phyloP scores from a whole-genome alignment of 2,329 filamentous ascomycete genomes.

The Dendrostoma leiphaemia region DNA sequence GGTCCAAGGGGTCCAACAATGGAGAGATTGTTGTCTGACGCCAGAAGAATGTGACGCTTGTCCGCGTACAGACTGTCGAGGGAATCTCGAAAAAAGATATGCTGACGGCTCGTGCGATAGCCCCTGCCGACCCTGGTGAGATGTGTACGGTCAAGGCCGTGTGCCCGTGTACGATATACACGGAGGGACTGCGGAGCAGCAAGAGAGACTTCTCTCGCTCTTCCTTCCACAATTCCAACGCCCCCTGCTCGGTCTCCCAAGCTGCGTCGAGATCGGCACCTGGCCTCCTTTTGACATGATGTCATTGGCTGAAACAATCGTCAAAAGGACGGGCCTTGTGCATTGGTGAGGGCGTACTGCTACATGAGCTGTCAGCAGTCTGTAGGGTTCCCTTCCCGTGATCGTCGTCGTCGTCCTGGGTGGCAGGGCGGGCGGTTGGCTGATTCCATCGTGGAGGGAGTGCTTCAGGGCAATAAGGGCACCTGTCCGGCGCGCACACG shows the following conservation, averaged over 20 bases:
- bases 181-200: neutral
- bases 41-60: neutral
- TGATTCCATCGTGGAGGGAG: no score
- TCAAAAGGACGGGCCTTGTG: slow-evolving; percentile 3
- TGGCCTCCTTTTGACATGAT: slow-evolving; percentile 21
- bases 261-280: slow-evolving; percentile 19
- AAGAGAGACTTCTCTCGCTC: no score
- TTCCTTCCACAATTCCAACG: neutral
- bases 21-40: slow-evolving; percentile 2
- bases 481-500: no score
- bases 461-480: no score
- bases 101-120: no score
- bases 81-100: no score
- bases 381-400: neutral
- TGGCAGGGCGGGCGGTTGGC: neutral
- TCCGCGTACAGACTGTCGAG: no score
- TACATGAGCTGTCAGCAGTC: neutral
- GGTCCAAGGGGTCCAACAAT: neutral
- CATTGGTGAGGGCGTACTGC: slow-evolving; percentile 1
- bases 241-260: neutral
- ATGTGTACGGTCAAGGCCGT: no score
- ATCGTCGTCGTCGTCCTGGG: neutral
- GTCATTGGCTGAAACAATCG: slow-evolving; percentile 22
- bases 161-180: no score
- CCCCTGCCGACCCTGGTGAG: no score